Evolutionary conservation across 495 filamentous ascomycete species (phyloP).

Genomic region (Gamarada debralockiae): DNA sequence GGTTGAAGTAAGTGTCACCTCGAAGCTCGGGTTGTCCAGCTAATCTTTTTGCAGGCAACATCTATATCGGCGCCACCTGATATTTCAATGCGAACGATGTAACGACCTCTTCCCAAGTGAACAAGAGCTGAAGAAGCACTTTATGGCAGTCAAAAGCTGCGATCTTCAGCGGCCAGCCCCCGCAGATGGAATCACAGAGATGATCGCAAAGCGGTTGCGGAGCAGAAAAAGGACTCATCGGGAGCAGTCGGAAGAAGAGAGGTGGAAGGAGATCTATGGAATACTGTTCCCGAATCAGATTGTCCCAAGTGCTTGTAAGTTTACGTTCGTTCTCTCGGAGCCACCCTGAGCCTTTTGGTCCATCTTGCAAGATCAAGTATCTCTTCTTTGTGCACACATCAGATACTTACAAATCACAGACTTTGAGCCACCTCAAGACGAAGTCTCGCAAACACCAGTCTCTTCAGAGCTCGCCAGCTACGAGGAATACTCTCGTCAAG

Average conservation of each 20-base stretch:
- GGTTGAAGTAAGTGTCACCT: conserved; percentile 5
- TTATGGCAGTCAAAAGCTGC: neutral
- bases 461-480: neutral
- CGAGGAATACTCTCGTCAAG: conserved; percentile 14
- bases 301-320: conserved; percentile 15
- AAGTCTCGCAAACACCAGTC: no score
- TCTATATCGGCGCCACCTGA: conserved; percentile 13
- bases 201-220: conserved; percentile 5
- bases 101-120: conserved; percentile 6
- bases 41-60: conserved; percentile 9
- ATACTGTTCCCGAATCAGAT: conserved; percentile 12
- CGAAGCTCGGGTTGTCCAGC: neutral
- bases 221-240: conserved; percentile 14
- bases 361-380: no score
- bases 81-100: conserved; percentile 17
- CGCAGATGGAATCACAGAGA: conserved; percentile 12
- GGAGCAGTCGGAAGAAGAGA: conserved; percentile 11
- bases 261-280: conserved; percentile 15
- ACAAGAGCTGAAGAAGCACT: conserved; percentile 11
- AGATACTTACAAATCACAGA: conserved; percentile 4
- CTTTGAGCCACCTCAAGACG: conserved; percentile 8
- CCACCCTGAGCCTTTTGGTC: no score
- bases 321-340: no score
- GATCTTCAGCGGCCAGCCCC: neutral
- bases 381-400: no score